These are phyloP conservation scores for Rhynchosporium agropyri DNA, from an alignment of 2,329 filamentous ascomycete species.

Conservation along the genomic window DNA sequence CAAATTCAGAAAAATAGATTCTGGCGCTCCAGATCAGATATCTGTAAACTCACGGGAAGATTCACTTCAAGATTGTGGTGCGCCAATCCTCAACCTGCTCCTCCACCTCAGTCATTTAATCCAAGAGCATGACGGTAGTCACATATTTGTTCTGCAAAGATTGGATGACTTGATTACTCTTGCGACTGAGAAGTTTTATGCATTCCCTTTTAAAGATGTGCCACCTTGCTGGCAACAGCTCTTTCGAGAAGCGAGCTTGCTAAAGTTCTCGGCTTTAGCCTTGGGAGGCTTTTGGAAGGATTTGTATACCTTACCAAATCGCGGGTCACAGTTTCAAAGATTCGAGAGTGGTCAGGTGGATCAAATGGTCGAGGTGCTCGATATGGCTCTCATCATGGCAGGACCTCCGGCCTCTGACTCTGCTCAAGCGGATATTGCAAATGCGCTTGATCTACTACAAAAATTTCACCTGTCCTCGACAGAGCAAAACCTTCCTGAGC, in stretches of 20 bases:
- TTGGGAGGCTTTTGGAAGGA: conserved; percentile 32
- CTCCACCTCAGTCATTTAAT: conserved; percentile 24
- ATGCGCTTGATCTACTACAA: conserved; percentile 69
- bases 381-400: conserved; percentile 43
- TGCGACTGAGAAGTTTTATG: conserved; percentile 68
- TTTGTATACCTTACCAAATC: neutral
- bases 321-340: neutral
- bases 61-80: conserved; percentile 24
- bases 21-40: neutral
- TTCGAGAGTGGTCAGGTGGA: conserved; percentile 27
- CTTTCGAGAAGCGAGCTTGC: conserved; percentile 70
- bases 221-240: conserved; percentile 69
- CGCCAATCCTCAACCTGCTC: conserved; percentile 29
- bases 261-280: conserved; percentile 54
- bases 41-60: neutral
- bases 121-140: conserved; percentile 16
- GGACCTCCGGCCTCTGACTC: conserved; percentile 25
- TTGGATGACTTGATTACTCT: conserved; percentile 60
- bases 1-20: neutral
- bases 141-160: conserved; percentile 41
- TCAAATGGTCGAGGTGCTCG: conserved; percentile 38
- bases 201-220: conserved; percentile 68
- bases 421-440: conserved; percentile 47
- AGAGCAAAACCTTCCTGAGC: neutral
- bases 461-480: conserved; percentile 37